These are phyloP conservation scores for Pluteus cervinus DNA, from an alignment of 768 basidiomycete species.

Conservation along the genomic window DNA sequence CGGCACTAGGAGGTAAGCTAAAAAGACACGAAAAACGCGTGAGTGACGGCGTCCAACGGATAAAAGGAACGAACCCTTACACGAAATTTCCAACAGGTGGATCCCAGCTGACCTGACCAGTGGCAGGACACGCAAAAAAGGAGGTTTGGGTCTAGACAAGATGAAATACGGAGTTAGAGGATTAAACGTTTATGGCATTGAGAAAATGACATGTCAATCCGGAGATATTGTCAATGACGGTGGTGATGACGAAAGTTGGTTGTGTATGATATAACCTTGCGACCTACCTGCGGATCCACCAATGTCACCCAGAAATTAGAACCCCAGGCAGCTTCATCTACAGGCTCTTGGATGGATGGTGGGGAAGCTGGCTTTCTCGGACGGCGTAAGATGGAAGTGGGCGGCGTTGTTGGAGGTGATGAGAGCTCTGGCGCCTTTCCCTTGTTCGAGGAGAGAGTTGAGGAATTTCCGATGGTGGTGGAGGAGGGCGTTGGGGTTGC, in stretches of 20 bases:
- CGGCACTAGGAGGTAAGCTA: constrained; percentile 75
- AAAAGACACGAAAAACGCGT: constrained; percentile 11
- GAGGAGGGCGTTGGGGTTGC: constrained; percentile 2
- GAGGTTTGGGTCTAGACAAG: constrained; percentile 46
- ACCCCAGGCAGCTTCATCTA: constrained; percentile 64
- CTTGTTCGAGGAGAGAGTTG: constrained; percentile 11
- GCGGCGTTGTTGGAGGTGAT: constrained; percentile 18
- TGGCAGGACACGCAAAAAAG: constrained; percentile 91
- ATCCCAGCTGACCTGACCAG: constrained; percentile 91
- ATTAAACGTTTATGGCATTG: constrained; percentile 3
- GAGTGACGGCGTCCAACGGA: constrained; percentile 9
- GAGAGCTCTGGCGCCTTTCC: constrained; percentile 12
- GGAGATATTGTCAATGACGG: constrained; percentile 7
- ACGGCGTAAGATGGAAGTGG: constrained; percentile 15
- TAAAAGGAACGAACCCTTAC: constrained; percentile 34
- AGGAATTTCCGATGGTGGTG: background rate
- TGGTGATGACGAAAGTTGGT: constrained; percentile 8
- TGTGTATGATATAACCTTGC: constrained; percentile 2
- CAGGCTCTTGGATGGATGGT: no score
- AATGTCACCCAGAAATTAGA: constrained; percentile 94
- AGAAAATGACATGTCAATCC: constrained; percentile 6
- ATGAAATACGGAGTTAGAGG: constrained; percentile 3
- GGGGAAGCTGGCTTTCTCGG: no score
- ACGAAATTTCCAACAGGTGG: constrained; percentile 86
- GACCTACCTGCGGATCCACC: constrained; percentile 79